phyloP scores from a whole-genome alignment of 192 early-diverging fungal species.

The Coemansia sp. region DNA sequence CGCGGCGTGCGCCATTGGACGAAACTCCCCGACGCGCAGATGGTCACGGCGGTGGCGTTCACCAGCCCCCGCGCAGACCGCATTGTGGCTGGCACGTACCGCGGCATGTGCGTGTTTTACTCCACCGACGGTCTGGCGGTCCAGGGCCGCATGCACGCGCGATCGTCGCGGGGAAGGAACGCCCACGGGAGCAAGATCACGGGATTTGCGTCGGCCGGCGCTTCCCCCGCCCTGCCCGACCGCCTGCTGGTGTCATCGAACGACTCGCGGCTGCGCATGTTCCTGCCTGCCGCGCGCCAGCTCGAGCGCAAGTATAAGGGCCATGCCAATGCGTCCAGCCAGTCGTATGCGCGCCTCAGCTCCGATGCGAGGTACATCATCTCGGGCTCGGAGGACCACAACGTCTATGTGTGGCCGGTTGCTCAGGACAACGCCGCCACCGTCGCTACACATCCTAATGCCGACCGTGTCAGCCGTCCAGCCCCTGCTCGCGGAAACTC shows the following conservation, averaged over 20 bases:
- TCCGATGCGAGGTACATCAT: constrained; percentile 79
- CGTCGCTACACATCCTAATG: constrained; percentile 40
- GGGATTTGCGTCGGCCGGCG: constrained; percentile 59
- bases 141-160: constrained; percentile 79
- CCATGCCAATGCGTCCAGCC: constrained; percentile 64
- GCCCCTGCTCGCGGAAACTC: not conserved
- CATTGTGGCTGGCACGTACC: constrained; percentile 74
- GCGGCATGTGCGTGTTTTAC: constrained; percentile 82
- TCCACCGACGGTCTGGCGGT: constrained; percentile 75
- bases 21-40: constrained; percentile 62
- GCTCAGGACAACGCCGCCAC: constrained; percentile 55
- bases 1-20: constrained; percentile 80
- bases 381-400: constrained; percentile 77
- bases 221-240: constrained; percentile 39
- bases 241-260: constrained; percentile 61
- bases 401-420: constrained; percentile 69
- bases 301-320: constrained; percentile 84
- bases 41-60: constrained; percentile 80
- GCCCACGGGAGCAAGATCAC: constrained; percentile 77
- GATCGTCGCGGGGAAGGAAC: constrained; percentile 58
- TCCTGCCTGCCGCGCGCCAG: constrained; percentile 72
- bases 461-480: constrained; percentile 37
- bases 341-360: constrained; percentile 76
- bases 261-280: constrained; percentile 81
- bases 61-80: constrained; percentile 65